phyloP scores from a whole-genome alignment of 164 flowering plant genomes.

The Berberis vulgaris region DNA sequence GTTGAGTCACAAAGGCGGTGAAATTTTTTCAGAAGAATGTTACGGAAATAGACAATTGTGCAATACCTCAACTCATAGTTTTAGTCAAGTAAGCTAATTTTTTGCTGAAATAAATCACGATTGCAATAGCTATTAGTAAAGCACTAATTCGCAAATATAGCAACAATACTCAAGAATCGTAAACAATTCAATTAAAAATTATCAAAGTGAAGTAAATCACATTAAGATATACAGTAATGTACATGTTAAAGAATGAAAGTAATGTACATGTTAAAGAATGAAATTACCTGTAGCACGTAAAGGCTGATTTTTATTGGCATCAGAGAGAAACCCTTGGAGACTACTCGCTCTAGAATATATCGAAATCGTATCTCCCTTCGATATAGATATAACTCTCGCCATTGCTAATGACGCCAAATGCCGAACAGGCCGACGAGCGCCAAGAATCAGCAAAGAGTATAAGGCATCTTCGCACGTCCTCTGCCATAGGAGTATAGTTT shows the following conservation, averaged over 20 bases:
- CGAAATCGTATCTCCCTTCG: conserved; percentile 78
- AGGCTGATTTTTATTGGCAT: conserved; percentile 77
- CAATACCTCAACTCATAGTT: no score
- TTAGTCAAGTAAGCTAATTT: no score
- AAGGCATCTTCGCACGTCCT: conserved; percentile 96
- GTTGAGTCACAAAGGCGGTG: no score
- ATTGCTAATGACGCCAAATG: conserved; percentile 88
- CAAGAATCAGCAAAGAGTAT: conserved; percentile 70
- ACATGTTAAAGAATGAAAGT: no score
- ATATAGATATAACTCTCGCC: conserved; percentile 68
- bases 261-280: neutral
- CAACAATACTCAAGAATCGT: no score
- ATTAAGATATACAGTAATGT: neutral
- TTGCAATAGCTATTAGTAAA: no score
- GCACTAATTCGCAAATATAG: no score
- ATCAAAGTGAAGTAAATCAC: neutral
- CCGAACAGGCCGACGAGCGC: conserved; percentile 87
- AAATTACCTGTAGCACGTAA: conserved; percentile 66
- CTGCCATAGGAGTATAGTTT: conserved; percentile 74
- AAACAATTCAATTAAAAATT: neutral
- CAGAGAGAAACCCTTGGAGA: conserved; percentile 90
- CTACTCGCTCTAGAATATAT: conserved; percentile 89
- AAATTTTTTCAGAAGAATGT: no score
- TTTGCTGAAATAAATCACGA: no score
- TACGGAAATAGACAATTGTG: no score